Conservation (phyloP, 306 rosid species). For the Quercus robur region DNA sequence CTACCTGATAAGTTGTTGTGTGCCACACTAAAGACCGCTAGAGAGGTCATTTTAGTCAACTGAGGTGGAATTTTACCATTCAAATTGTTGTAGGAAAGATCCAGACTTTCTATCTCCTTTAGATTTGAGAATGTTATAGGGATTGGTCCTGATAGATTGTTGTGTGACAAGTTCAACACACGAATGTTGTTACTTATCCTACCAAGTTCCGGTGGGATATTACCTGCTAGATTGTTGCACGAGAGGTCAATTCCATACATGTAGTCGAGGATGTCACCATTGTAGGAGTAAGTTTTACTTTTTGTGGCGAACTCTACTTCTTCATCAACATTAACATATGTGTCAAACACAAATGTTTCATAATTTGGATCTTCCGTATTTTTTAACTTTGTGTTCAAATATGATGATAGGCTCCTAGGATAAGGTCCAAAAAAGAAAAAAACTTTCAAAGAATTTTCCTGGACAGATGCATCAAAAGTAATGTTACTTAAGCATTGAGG, state of each 20-base stretch:
- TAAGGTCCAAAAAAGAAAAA: no score
- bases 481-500: no score
- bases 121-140: background rate
- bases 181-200: background rate
- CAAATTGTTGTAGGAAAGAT: background rate
- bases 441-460: no score
- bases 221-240: no score
- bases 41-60: background rate
- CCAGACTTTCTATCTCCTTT: background rate
- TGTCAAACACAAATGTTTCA: fast-evolving
- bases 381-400: no score
- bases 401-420: fast-evolving
- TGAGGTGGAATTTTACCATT: background rate
- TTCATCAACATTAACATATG: no score
- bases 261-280: no score
- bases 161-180: background rate
- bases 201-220: background rate
- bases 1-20: background rate
- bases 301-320: no score
- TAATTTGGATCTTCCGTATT: no score
- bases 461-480: no score
- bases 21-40: background rate
- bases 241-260: no score
- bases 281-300: no score
- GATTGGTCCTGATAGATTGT: background rate